Base-by-base conservation (phyloP, 495 filamentous ascomycete genomes). In the Aspergillus homomorphus region DNA sequence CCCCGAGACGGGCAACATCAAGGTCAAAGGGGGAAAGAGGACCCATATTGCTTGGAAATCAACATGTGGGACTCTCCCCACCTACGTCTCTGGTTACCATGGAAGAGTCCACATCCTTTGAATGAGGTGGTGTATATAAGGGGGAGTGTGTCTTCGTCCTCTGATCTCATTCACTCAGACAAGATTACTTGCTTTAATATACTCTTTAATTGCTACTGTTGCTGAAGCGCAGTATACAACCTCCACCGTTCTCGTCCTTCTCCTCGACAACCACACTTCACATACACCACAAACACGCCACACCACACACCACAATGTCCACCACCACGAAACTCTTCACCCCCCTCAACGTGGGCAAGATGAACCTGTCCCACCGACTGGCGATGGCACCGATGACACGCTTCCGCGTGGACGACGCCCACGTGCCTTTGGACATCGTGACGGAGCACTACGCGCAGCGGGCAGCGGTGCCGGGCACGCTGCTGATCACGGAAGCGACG, bases 401-500 rank as follows among this genome's bases (percentile, higher is more conserved):
- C 8, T 71, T 77, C 44, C 77, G 81, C 6, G 71, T 69, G 44
- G 64, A 63, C 28, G 67, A 75, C 14, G 58, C 69, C 22, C 62
- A 63, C 58, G 59, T 73, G 22, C 77, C 79, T 24, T 59, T 68
- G 48, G 59, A 67, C 16, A 52, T 77, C n/a, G 62, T 76, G 5
- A 65, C 60, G 45, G 73, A 81, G 51, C 82, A 86, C 73, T 84
- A 86, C 62, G 50, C 54, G 0, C 82, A 86, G 57, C 69, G 82
- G 16, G 73, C 78, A 7, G 64, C 76, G 2, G 67, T 73, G 2
- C 81, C 82, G 2, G 78, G 79, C 0, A 73, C 82, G 1, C 62
- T 84, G 18, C 73, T 85, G 46, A 70, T 75, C 53, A 79, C 80
- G 8, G 89, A 92, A 70, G 88, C 77, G 1, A 84, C 85, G 9